Evolutionary conservation across 2,329 filamentous ascomycete species (phyloP).

Genomic region (Biscogniauxia sp.): DNA sequence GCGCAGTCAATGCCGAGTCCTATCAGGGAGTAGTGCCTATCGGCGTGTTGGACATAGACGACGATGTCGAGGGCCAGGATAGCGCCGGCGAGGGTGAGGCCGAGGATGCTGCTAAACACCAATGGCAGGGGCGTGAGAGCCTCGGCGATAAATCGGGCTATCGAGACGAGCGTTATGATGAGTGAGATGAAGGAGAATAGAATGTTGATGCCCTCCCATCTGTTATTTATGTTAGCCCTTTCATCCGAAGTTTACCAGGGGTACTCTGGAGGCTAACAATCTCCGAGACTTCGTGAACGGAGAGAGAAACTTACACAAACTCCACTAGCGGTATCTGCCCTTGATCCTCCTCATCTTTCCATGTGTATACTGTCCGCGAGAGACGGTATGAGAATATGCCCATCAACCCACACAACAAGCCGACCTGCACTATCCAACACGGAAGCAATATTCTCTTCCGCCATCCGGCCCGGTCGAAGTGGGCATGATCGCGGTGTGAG

Average conservation of each 20-base stretch:
- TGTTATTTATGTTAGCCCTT: conserved; percentile 23
- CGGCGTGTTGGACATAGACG: conserved; percentile 44
- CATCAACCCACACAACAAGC: conserved; percentile 44
- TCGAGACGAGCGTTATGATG: conserved; percentile 45
- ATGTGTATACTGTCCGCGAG: conserved; percentile 43
- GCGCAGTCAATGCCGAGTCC: conserved; percentile 48
- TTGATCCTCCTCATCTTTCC: conserved; percentile 39
- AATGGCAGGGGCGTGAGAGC: conserved; percentile 54
- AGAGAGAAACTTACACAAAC: conserved; percentile 44
- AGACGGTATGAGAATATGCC: conserved; percentile 55
- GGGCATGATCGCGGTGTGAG: conserved; percentile 49
- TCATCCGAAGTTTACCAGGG: neutral
- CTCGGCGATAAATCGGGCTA: conserved; percentile 46
- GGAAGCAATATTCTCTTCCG: conserved; percentile 46
- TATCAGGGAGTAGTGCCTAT: conserved; percentile 47
- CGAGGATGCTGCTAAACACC: conserved; percentile 50
- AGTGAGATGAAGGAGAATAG: conserved; percentile 47
- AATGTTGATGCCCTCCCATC: conserved; percentile 55
- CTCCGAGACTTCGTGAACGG: too few relatives aligned
- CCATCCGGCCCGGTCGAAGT: conserved; percentile 54
- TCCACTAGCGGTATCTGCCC: conserved; percentile 44
- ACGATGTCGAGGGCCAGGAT: conserved; percentile 52
- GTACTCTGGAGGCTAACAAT: neutral
- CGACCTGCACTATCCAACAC: conserved; percentile 49
- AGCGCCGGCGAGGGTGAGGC: conserved; percentile 44